phyloP scores from a whole-genome alignment of 139 green algal species.

The Tetraselmis chui region DNA sequence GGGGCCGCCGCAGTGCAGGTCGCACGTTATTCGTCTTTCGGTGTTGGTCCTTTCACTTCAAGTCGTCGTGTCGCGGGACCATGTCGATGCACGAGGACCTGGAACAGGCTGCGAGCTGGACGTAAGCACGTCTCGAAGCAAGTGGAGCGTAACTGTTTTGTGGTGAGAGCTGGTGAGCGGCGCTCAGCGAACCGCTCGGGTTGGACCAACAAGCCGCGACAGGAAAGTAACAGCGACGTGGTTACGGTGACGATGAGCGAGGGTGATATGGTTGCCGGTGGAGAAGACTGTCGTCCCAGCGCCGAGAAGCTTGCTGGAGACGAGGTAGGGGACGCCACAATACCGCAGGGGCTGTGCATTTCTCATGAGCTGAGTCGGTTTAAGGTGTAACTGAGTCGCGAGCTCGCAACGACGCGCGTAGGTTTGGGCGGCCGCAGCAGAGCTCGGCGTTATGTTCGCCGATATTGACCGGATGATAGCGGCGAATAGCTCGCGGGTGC shows the following conservation, averaged over 20 bases:
- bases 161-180: background rate
- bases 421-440: constrained; percentile 39
- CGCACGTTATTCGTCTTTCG: too few species aligned
- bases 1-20: too few species aligned
- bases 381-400: background rate
- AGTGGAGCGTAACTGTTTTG: background rate
- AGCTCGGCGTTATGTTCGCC: constrained; percentile 48
- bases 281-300: too few species aligned
- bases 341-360: background rate
- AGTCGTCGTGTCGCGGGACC: background rate
- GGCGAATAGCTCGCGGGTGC: constrained; percentile 59
- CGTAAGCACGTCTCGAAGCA: background rate
- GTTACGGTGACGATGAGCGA: too few species aligned
- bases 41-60: too few species aligned
- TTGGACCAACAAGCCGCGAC: too few species aligned
- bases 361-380: background rate
- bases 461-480: constrained; percentile 62
- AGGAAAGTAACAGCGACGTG: too few species aligned
- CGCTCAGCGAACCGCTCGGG: constrained; percentile 7
- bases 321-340: too few species aligned
- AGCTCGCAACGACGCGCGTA: too few species aligned
- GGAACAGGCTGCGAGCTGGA: background rate
- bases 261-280: too few species aligned
- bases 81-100: background rate
- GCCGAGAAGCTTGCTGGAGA: too few species aligned